A percentile compares a stretch with the other conserved stretches of the same genome.
phyloP scores from a whole-genome alignment of 1,139 yeast genomes.

The Barnettozyma hawaiiensis region DNA sequence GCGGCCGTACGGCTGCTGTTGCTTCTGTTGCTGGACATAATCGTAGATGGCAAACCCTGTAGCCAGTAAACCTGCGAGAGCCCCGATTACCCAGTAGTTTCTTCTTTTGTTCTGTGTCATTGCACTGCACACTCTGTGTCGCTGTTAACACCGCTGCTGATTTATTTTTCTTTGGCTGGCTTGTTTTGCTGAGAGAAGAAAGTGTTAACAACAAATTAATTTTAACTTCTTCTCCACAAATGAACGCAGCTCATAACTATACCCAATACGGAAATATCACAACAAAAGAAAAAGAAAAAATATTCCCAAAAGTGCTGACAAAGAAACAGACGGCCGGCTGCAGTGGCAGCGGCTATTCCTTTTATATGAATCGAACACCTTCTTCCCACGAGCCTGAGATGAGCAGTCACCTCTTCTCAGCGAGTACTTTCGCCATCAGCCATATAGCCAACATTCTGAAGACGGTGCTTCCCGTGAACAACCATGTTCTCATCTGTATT shows the following conservation, averaged over 20 bases:
- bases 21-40: slow-evolving; percentile 1
- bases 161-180: too few species aligned
- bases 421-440: slow-evolving; percentile 21
- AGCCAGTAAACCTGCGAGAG: slow-evolving; percentile 1
- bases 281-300: too few species aligned
- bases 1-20: too few species aligned
- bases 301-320: too few species aligned
- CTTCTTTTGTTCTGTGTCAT: slow-evolving; percentile 2
- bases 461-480: slow-evolving; percentile 17
- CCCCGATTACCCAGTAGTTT: not conserved
- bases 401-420: slow-evolving; percentile 17
- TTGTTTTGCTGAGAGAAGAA: too few species aligned
- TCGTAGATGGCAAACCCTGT: slow-evolving; percentile 2
- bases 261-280: not conserved
- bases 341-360: too few species aligned
- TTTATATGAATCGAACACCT: too few species aligned
- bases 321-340: too few species aligned
- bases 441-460: slow-evolving; percentile 23
- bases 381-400: too few species aligned
- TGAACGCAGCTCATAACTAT: slow-evolving; percentile 4
- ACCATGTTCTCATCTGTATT: slow-evolving; percentile 26
- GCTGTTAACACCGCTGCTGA: too few species aligned
- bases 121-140: too few species aligned
- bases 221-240: not conserved
- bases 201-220: too few species aligned